These are phyloP conservation scores for Stenocarpella maydis DNA, from an alignment of 2,329 filamentous ascomycete genomes.

Conservation along the genomic window DNA sequence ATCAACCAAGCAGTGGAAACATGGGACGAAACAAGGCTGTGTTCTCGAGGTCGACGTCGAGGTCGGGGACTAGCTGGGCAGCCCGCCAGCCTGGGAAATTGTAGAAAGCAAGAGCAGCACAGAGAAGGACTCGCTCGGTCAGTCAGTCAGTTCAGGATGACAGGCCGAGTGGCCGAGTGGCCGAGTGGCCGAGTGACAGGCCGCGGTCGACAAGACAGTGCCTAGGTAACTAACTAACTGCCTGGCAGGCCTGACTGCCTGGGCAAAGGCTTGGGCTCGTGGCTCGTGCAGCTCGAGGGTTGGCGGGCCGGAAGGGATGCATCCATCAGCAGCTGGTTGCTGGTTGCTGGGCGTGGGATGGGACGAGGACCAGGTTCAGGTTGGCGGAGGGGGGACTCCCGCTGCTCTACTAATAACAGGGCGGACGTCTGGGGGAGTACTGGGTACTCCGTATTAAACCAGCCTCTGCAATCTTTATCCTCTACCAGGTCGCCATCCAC, in stretches of 20 bases:
- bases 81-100: not conserved
- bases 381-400: not conserved
- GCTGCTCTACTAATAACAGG: constrained; percentile 21
- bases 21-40: not conserved
- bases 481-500: not conserved
- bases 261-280: constrained; percentile 19
- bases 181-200: not conserved
- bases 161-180: not conserved
- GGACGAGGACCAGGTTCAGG: too few species aligned
- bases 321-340: constrained; percentile 8
- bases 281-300: constrained; percentile 9
- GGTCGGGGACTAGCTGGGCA: not conserved
- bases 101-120: not conserved
- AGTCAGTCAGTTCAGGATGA: not conserved
- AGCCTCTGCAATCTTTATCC: not conserved
- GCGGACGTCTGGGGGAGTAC: not conserved
- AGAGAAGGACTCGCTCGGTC: too few species aligned
- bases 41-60: too few species aligned
- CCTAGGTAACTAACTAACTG: too few species aligned
- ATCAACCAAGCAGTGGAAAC: constrained; percentile 1
- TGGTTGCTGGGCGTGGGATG: not conserved
- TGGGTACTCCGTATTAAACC: not conserved
- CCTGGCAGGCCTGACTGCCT: too few species aligned
- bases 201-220: constrained; percentile 23
- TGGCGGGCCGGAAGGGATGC: not conserved